A percentile compares a stretch with the other conserved stretches of the same genome.
Conservation (phyloP, 148 eudicot species). For the Persicaria maculosa region DNA sequence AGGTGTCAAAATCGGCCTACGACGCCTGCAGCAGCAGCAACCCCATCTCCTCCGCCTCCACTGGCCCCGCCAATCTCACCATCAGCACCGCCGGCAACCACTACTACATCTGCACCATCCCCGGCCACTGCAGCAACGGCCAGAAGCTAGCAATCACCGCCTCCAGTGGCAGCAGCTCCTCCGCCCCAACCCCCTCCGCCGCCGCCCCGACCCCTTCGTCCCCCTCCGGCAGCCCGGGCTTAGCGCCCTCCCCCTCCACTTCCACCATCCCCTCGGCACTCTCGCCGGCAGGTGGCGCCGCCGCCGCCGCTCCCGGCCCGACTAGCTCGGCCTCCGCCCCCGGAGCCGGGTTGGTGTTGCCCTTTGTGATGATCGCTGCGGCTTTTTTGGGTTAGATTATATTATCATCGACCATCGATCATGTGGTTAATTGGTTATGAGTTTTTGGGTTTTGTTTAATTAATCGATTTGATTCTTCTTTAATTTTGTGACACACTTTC, state of each 20-base stretch:
- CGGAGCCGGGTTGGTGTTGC: slow-evolving; percentile 7
- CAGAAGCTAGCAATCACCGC: slow-evolving; percentile 46
- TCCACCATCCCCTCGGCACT: no score
- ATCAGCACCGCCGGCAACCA: slow-evolving; percentile 24
- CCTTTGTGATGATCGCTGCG: background rate
- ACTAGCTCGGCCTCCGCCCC: slow-evolving; percentile 5
- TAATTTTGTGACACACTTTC: background rate
- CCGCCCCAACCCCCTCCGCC: slow-evolving; percentile 10
- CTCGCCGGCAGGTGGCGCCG: no score
- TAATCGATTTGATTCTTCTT: background rate
- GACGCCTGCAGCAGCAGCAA: slow-evolving; percentile 7
- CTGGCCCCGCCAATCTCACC: slow-evolving; percentile 32
- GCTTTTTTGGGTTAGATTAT: slow-evolving; percentile 10
- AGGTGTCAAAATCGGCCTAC: slow-evolving; percentile 28
- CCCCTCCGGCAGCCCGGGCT: background rate
- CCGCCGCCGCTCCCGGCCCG: background rate
- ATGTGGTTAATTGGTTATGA: background rate
- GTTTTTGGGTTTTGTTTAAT: background rate
- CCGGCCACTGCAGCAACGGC: slow-evolving; percentile 28
- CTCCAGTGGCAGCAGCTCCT: background rate
- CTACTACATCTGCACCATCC: slow-evolving; percentile 38
- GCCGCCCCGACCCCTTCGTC: slow-evolving; percentile 11
- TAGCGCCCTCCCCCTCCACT: background rate
- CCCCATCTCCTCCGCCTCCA: slow-evolving; percentile 10
- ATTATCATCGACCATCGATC: background rate